These are phyloP conservation scores for Ophiocordyceps unilateralis DNA, from an alignment of 2,329 filamentous ascomycete species.

Conservation along the genomic window DNA sequence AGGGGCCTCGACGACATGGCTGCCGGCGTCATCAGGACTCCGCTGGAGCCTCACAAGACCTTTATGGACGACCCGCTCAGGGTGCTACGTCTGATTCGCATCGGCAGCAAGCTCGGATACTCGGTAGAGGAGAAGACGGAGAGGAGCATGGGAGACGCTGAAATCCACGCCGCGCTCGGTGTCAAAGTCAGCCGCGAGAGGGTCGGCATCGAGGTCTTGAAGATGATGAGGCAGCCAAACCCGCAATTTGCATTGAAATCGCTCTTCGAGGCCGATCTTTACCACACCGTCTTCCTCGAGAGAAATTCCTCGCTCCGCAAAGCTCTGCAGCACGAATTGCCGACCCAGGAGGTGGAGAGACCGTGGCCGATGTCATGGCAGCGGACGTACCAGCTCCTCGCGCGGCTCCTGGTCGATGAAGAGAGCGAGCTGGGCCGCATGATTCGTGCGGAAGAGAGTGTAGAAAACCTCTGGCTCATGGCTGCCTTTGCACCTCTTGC, in stretches of 20 bases:
- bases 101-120: conserved; percentile 73
- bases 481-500: conserved; percentile 5
- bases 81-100: conserved; percentile 72
- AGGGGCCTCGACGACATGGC: conserved; percentile 62
- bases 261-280: conserved; percentile 1
- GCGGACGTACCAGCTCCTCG: not conserved
- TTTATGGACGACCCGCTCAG: conserved; percentile 89
- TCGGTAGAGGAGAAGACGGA: conserved; percentile 54
- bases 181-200: conserved; percentile 86
- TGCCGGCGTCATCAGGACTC: conserved; percentile 60
- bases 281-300: not conserved
- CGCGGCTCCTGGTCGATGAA: not conserved
- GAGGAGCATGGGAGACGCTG: conserved; percentile 56
- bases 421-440: conserved; percentile 2
- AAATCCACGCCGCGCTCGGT: conserved; percentile 64
- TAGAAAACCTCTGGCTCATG: conserved; percentile 5
- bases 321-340: not conserved
- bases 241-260: conserved; percentile 47
- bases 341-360: not conserved
- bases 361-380: conserved; percentile 1
- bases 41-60: conserved; percentile 73
- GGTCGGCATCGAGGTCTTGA: conserved; percentile 56
- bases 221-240: not conserved
- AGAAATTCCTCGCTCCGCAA: not conserved
- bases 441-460: conserved; percentile 1